Evolutionary conservation across 179 eudicot species (phyloP).

Genomic region (Carnegiea gigantea): DNA sequence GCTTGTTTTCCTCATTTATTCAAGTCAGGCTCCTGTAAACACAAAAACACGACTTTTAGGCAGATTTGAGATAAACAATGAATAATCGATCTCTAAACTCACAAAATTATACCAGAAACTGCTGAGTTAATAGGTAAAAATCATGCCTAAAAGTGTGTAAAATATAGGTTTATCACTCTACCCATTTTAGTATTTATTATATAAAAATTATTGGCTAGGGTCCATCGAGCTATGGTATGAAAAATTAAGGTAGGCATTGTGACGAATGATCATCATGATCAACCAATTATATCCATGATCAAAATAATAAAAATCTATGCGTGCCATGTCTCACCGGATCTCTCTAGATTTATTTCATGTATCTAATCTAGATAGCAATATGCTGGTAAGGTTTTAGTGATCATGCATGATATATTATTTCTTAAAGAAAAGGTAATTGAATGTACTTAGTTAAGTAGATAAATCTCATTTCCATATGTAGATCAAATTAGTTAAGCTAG

Average conservation of each 20-base stretch:
- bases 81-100: no score
- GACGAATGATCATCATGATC: not conserved
- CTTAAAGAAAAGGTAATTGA: not conserved
- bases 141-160: no score
- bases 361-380: not conserved
- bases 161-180: no score
- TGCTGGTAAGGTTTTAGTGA: not conserved
- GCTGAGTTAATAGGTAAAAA: no score
- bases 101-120: no score
- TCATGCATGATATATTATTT: not conserved
- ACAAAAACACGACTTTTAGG: no score
- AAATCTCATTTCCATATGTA: not conserved
- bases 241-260: not conserved
- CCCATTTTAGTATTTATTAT: no score
- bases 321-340: not conserved
- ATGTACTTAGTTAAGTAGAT: not conserved
- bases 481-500: no score
- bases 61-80: no score
- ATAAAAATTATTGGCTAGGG: not conserved
- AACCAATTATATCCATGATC: not conserved
- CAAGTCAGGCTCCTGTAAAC: no score
- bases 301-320: not conserved
- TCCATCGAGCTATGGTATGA: not conserved
- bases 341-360: not conserved
- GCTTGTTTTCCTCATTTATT: no score